These are phyloP conservation scores for Warburgia ugandensis DNA, from an alignment of 164 flowering plant species.

Conservation along the genomic window DNA sequence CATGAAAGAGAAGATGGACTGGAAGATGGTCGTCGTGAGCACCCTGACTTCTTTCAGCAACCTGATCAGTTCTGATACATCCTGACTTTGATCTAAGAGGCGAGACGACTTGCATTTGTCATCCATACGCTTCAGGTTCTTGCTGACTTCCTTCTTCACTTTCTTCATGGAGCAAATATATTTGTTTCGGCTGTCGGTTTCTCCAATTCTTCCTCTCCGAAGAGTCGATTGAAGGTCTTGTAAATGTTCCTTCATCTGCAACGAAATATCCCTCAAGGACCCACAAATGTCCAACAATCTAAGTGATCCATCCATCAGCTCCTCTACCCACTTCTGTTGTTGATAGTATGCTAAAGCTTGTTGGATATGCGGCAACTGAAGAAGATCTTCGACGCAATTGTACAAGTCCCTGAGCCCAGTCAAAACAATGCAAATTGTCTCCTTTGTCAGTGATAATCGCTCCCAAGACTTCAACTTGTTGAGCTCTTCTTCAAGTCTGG, in stretches of 20 bases:
- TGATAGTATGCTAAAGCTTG: constrained; percentile 4
- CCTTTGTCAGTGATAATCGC: too few relatives aligned
- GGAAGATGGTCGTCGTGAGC: constrained; percentile 23
- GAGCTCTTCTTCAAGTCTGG: too few relatives aligned
- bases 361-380: constrained; percentile 14
- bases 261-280: constrained; percentile 18
- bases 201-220: constrained; percentile 23
- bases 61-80: constrained; percentile 13
- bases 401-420: constrained; percentile 10
- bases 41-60: constrained; percentile 30
- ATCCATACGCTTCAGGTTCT: constrained; percentile 22
- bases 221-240: constrained; percentile 26
- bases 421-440: too few relatives aligned
- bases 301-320: constrained; percentile 29
- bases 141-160: constrained; percentile 21
- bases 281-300: constrained; percentile 28
- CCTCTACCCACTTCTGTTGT: constrained; percentile 19
- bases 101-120: neutral
- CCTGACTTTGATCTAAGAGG: constrained; percentile 5
- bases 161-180: constrained; percentile 26
- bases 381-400: constrained; percentile 13
- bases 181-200: constrained; percentile 6
- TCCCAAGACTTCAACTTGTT: too few relatives aligned
- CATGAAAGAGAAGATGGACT: constrained; percentile 26
- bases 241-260: constrained; percentile 20